phyloP scores from a whole-genome alignment of 345 rosid species.

The Citrus reticulata region DNA sequence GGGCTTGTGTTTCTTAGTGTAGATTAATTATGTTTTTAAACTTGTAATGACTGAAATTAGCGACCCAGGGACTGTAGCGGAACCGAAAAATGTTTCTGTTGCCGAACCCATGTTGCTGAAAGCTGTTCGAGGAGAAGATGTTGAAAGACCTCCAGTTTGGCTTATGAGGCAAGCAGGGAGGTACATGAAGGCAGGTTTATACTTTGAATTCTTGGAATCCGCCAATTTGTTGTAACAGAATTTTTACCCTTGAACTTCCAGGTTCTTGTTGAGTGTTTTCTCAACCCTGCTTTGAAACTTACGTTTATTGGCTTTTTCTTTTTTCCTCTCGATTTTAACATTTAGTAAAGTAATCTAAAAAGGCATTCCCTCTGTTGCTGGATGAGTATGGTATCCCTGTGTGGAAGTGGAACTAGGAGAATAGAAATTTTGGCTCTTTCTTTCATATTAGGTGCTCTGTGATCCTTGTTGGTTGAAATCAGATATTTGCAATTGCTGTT shows the following conservation, averaged over 20 bases:
- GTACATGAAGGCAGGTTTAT: constrained; percentile 94
- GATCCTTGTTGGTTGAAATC: background rate
- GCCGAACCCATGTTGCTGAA: constrained; percentile 81
- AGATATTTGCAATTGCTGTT: background rate
- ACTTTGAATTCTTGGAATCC: background rate
- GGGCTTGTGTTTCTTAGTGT: background rate
- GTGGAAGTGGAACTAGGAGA: background rate
- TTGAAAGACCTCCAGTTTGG: constrained; percentile 99
- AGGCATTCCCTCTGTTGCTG: background rate
- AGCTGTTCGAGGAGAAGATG: constrained; percentile 88
- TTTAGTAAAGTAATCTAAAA: background rate
- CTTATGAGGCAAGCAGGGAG: constrained; percentile 99
- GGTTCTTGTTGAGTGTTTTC: background rate
- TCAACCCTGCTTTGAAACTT: background rate
- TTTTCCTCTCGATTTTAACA: background rate
- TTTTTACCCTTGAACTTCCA: background rate
- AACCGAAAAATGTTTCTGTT: constrained; percentile 37
- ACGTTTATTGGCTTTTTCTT: background rate
- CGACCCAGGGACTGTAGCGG: constrained; percentile 52
- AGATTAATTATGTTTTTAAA: background rate
- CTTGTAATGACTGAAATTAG: constrained; percentile 4
- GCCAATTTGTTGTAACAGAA: background rate
- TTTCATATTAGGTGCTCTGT: background rate
- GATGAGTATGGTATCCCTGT: background rate
- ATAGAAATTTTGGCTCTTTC: background rate